Percentiles rank a stretch among this genome's conserved stretches.
These are phyloP conservation scores for Kodamaea kaohsiungensis DNA, from an alignment of 805 yeast species.

Conservation along the genomic window DNA sequence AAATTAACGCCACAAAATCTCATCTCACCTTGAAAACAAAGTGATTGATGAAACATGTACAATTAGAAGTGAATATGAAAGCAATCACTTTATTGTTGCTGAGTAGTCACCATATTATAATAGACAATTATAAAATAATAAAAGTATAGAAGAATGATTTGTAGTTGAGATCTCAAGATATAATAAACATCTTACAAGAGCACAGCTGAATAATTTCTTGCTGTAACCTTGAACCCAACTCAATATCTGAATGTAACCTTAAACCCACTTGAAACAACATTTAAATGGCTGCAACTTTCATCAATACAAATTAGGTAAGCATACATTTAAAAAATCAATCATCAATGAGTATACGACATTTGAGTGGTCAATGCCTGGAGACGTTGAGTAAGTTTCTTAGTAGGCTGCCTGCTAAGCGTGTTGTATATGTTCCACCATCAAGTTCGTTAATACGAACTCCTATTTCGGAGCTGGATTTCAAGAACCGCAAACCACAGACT, in stretches of 20 bases:
- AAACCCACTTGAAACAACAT: neutral
- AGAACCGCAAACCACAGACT: neutral
- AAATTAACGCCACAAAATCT: neutral
- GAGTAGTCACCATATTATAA: too few species aligned
- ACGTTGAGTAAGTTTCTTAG: neutral
- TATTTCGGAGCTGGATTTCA: conserved; percentile 4
- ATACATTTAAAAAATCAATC: neutral
- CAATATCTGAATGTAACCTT: neutral
- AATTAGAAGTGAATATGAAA: too few species aligned
- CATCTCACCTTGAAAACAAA: too few species aligned
- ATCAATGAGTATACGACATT: neutral
- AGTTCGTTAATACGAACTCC: neutral
- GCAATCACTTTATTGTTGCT: too few species aligned
- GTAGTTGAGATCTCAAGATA: too few species aligned
- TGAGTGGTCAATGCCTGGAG: neutral
- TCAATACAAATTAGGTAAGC: too few species aligned
- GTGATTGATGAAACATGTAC: too few species aligned
- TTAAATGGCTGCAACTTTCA: neutral
- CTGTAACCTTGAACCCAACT: too few species aligned
- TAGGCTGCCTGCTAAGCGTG: neutral
- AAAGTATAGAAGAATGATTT: neutral
- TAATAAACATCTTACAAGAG: too few species aligned
- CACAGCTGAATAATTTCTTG: too few species aligned
- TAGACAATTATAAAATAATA: too few species aligned
- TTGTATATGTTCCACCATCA: neutral